These are phyloP conservation scores for Fulvia fulva DNA, from an alignment of 2,329 filamentous ascomycete genomes.

Conservation along the genomic window DNA sequence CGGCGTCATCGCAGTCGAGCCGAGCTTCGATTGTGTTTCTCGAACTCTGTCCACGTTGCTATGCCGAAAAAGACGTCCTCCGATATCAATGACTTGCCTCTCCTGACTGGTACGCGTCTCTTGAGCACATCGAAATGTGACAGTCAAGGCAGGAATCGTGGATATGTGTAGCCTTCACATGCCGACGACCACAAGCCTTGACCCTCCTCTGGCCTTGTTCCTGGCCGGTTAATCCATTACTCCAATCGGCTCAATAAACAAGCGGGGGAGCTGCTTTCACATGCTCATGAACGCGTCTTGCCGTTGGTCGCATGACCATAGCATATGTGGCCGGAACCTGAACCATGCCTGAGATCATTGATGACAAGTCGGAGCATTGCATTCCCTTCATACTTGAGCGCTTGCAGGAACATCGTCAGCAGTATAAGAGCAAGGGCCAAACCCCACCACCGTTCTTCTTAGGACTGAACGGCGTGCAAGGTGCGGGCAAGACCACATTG, in stretches of 20 bases:
- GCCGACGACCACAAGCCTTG: background rate
- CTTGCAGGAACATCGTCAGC: constrained; percentile 49
- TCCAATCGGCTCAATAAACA: constrained; percentile 2
- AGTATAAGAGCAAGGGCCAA: constrained; percentile 35
- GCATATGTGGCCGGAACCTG: background rate
- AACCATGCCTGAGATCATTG: constrained; percentile 54
- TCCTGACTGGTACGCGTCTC: background rate
- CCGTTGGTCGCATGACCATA: background rate
- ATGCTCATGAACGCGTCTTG: constrained; percentile 12
- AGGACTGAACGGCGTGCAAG: constrained; percentile 87
- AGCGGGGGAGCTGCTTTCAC: constrained; percentile 13
- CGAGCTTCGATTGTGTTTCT: background rate
- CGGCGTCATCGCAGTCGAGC: background rate
- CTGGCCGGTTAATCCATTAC: background rate
- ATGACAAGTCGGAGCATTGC: constrained; percentile 75
- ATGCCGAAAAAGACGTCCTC: background rate
- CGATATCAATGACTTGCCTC: background rate
- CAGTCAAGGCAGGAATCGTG: background rate
- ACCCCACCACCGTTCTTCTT: constrained; percentile 68
- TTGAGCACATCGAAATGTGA: background rate
- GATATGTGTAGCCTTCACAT: background rate
- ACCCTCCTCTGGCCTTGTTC: background rate
- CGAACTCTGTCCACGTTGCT: background rate
- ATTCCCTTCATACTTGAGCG: constrained; percentile 70
- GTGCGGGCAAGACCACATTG: constrained; percentile 87